Evolutionary conservation across 768 basidiomycete species (phyloP).

Genomic region (Panaeolus papilionaceus): DNA sequence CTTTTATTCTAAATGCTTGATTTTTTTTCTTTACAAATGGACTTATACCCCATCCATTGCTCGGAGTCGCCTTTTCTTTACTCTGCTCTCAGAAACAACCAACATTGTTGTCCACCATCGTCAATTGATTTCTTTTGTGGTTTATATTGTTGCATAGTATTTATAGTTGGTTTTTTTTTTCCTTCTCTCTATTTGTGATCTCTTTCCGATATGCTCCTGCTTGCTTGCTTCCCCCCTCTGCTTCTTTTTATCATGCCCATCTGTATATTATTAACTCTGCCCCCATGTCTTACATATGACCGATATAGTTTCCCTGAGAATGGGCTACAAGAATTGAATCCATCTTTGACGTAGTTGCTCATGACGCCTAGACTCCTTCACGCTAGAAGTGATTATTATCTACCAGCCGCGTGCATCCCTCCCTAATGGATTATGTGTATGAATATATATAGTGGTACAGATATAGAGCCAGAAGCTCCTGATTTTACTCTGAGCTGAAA

Average conservation of each 20-base stretch:
- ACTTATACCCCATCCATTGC: slow-evolving; percentile 16
- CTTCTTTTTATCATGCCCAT: not conserved
- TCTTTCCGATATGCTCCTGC: not conserved
- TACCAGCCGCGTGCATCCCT: too few relatives aligned
- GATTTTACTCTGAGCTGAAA: slow-evolving; percentile 68
- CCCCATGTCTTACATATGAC: slow-evolving; percentile 10
- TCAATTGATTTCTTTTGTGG: slow-evolving; percentile 4
- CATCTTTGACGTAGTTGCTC: not conserved
- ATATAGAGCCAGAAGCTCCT: not conserved
- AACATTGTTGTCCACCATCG: slow-evolving; percentile 8
- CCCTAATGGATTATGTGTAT: too few relatives aligned
- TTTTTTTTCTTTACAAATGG: slow-evolving; percentile 10
- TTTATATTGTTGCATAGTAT: slow-evolving; percentile 13
- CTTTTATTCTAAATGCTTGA: slow-evolving; percentile 8
- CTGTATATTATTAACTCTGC: slow-evolving; percentile 2
- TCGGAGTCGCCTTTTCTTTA: slow-evolving; percentile 12
- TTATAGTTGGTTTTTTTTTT: not conserved
- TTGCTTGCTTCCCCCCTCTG: not conserved
- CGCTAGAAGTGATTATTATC: not conserved
- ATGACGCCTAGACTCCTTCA: not conserved
- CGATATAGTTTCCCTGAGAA: slow-evolving; percentile 9
- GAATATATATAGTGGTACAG: not conserved
- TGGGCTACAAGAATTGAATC: slow-evolving; percentile 9
- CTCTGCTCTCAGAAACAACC: slow-evolving; percentile 20
- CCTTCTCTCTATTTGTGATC: not conserved